phyloP scores from a whole-genome alignment of 2,329 filamentous ascomycete genomes.

The Sclerotinia glacialis region DNA sequence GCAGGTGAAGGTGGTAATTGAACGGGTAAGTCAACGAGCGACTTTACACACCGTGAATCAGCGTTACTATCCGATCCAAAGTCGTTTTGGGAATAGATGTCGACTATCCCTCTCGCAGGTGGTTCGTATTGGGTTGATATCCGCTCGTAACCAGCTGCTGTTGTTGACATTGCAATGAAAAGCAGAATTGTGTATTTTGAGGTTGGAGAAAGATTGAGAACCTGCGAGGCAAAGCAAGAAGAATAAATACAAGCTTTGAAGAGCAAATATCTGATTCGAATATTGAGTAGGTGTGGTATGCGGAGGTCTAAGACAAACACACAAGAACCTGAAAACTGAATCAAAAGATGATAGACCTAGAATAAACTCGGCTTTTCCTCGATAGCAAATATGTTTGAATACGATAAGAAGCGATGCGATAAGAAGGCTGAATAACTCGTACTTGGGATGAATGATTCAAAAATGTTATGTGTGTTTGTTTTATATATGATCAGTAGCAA shows the following conservation, averaged over 20 bases:
- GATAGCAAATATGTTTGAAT: background rate
- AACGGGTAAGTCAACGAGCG: slow-evolving; percentile 20
- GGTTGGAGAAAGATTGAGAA: background rate
- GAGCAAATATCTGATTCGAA: background rate
- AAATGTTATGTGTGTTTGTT: background rate
- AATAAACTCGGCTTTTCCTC: background rate
- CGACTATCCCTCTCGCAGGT: background rate
- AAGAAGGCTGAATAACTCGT: slow-evolving; percentile 11
- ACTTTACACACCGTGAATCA: slow-evolving; percentile 19
- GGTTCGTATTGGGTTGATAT: slow-evolving; percentile 9
- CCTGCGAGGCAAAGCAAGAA: background rate
- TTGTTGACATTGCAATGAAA: slow-evolving; percentile 8
- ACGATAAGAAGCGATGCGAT: slow-evolving; percentile 14
- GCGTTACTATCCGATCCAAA: background rate
- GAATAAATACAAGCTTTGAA: background rate
- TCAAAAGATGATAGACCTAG: slow-evolving; percentile 2
- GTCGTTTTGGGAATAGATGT: slow-evolving; percentile 3
- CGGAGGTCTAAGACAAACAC: background rate
- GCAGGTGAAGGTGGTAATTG: slow-evolving; percentile 35
- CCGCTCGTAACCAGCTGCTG: slow-evolving; percentile 6
- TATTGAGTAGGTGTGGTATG: background rate
- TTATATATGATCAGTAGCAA: background rate
- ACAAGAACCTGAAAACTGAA: background rate
- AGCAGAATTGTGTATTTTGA: background rate
- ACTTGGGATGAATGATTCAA: background rate